phyloP scores from a whole-genome alignment of 495 filamentous ascomycete species.

The Alectoria sarmentosa region DNA sequence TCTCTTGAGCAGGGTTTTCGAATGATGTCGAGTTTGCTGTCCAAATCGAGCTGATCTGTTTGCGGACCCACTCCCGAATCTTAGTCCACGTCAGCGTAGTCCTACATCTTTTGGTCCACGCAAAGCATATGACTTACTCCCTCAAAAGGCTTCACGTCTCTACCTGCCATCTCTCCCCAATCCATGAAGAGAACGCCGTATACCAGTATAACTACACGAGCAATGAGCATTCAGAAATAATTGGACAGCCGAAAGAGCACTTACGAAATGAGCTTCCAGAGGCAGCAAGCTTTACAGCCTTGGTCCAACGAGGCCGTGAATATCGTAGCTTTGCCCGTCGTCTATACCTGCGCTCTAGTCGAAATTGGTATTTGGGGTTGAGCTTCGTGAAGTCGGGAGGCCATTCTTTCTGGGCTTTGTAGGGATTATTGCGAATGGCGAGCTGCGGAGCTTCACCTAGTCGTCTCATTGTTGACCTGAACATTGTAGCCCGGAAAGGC shows the following conservation, averaged over 20 bases:
- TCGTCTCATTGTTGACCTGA: constrained; percentile 2
- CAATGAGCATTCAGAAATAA: constrained; percentile 4
- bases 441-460: constrained; percentile 10
- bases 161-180: constrained; percentile 40
- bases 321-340: constrained; percentile 56
- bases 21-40: not conserved
- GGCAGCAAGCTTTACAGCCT: constrained; percentile 62
- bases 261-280: constrained; percentile 58
- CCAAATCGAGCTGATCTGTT: constrained; percentile 20
- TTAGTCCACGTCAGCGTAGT: not conserved
- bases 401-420: constrained; percentile 82
- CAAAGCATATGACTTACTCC: constrained; percentile 21
- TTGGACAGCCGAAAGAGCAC: constrained; percentile 24
- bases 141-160: constrained; percentile 54
- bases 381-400: constrained; percentile 86
- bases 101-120: not conserved
- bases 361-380: constrained; percentile 74
- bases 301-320: constrained; percentile 66
- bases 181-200: constrained; percentile 77
- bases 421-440: constrained; percentile 40
- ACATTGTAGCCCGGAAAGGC: not conserved
- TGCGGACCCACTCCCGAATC: constrained; percentile 19
- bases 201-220: constrained; percentile 52
- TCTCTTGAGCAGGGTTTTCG: not conserved
- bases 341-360: constrained; percentile 57